Percentiles rank a stretch among this genome's conserved stretches.
Conservation (phyloP, 2,329 filamentous ascomycete genomes). For the Pezicula neosporulosa region DNA sequence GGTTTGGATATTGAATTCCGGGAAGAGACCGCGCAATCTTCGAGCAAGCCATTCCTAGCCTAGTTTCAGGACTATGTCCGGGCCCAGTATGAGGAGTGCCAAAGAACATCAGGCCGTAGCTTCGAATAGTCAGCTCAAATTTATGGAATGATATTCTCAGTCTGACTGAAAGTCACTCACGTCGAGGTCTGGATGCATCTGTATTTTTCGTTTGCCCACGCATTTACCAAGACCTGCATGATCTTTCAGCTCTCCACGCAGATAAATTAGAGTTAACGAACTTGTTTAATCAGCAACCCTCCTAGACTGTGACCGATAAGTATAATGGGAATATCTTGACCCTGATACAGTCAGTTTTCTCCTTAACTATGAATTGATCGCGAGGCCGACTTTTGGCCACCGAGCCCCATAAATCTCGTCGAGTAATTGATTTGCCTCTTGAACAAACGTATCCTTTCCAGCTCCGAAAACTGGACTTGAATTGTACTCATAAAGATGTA, state of each 20-base stretch:
- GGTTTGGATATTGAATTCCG: neutral
- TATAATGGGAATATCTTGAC: neutral
- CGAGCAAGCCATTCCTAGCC: no score
- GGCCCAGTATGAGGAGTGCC: no score
- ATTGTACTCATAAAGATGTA: neutral
- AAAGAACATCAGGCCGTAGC: no score
- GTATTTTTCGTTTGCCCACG: no score
- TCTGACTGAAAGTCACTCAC: no score
- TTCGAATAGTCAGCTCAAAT: no score
- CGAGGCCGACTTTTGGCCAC: neutral
- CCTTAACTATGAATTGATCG: neutral
- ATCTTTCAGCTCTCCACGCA: no score
- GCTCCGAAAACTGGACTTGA: slow-evolving; percentile 1
- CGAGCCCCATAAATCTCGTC: neutral
- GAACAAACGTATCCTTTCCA: neutral
- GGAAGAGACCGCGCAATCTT: no score
- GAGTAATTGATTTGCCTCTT: neutral
- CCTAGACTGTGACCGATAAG: neutral
- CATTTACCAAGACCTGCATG: no score
- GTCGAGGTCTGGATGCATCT: no score
- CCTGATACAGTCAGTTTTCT: neutral
- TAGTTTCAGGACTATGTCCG: no score
- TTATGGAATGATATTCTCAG: no score
- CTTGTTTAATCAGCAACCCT: neutral
- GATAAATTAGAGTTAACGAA: neutral